Base-by-base conservation (phyloP, 2,329 filamentous ascomycete species). In the Exophiala calicioides region DNA sequence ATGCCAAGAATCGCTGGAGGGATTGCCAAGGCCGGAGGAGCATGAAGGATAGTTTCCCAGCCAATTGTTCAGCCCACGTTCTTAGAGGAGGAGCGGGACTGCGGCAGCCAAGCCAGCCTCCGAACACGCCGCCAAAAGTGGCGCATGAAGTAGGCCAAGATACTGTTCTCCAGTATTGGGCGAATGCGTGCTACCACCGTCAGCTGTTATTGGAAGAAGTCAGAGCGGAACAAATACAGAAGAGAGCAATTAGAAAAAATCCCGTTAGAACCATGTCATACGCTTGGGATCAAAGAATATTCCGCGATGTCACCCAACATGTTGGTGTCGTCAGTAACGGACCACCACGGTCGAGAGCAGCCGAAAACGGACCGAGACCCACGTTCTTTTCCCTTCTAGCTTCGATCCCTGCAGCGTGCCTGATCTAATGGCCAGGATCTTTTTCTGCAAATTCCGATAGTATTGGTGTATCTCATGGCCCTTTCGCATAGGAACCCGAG, bases 61-160 rank as follows among this genome's bases (percentile, higher is more conserved):
- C 52, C 52, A 51, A 48, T 48, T 36, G 39, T 35, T 23, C 40
- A 20, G 27, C 39, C 47, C 52, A 54, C 52, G 52, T 54, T 50
- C 9, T 30, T n/a, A 20, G 31, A 21, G 33, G 16, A 41, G 20
- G 16, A 18, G 29, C 34, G 24, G 21, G 9, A 33, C 8, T 16
- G 30, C 6, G 8, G 6, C 15, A 5, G 15, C 30, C 9, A 33
- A 12, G 13, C 5, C 8, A 33, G 30, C 9, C 15, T 9, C 10
- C 26, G 13, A 16, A 9, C 10, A 8, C 15, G 4, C 4, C 19
- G 37, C 37, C 13, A 29, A 27, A 6, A 10, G 13, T 18, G n/a
- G 4, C 5, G 19, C 23, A 40, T 40, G 23, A 30, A 18, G 18
- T 30, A 29, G 19, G 39, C 30, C 39, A 16, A 43, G 39, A 4